phyloP scores from a whole-genome alignment of 306 rosid species.

The Cucurbita pepo region DNA sequence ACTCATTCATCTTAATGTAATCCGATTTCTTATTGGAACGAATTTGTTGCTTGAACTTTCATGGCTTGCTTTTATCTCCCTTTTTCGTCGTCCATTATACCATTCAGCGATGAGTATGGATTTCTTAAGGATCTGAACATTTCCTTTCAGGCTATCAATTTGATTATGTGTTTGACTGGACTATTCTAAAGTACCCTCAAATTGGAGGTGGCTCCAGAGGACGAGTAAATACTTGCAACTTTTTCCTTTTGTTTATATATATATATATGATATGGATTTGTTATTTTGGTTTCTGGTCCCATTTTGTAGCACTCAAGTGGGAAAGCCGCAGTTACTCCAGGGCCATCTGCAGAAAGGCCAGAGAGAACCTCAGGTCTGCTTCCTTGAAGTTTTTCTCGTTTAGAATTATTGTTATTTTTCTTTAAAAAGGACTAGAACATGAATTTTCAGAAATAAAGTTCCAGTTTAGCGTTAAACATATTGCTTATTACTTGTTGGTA shows the following conservation, averaged over 20 bases:
- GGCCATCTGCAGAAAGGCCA: constrained; percentile 52
- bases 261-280: neutral
- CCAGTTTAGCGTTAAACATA: neutral
- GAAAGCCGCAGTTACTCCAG: constrained; percentile 46
- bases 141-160: constrained; percentile 14
- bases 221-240: constrained; percentile 28
- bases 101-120: neutral
- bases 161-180: constrained; percentile 74
- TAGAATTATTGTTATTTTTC: neutral
- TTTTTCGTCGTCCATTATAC: neutral
- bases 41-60: neutral
- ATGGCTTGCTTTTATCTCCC: neutral
- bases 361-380: constrained; percentile 61
- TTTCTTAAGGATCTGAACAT: constrained; percentile 11
- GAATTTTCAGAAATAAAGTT: neutral
- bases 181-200: constrained; percentile 60
- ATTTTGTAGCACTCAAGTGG: constrained; percentile 48
- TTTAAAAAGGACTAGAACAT: neutral
- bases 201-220: constrained; percentile 43
- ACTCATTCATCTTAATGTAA: neutral
- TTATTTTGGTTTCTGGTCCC: constrained; percentile 22
- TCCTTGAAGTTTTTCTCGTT: neutral
- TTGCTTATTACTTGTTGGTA: constrained; percentile 14
- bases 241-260: neutral
- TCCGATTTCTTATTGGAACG: neutral